phyloP scores from a whole-genome alignment of 2,329 filamentous ascomycete genomes.

The Cladosporium sp. region DNA sequence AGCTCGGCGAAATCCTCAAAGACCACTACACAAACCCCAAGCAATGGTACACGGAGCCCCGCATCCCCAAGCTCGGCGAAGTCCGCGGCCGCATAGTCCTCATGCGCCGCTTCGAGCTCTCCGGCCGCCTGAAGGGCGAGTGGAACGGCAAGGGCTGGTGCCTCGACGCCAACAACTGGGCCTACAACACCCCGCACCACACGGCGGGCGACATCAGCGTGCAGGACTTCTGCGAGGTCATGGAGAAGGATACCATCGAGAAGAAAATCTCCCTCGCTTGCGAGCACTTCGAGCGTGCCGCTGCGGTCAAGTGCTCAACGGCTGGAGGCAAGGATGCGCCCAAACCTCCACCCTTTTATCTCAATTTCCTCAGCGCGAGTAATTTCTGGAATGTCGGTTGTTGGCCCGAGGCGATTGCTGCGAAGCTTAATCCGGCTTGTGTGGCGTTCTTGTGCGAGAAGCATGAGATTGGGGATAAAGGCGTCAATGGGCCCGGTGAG shows the following conservation, averaged over 20 bases:
- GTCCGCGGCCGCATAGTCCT: conserved; percentile 79
- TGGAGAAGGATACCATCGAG: conserved; percentile 67
- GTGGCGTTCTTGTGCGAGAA: conserved; percentile 53
- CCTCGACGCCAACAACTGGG: conserved; percentile 65
- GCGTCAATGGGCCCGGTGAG: conserved; percentile 23
- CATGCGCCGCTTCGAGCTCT: conserved; percentile 69
- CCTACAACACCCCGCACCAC: conserved; percentile 80
- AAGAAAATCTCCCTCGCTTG: conserved; percentile 72
- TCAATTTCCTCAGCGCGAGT: conserved; percentile 87
- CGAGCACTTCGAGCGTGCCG: conserved; percentile 71
- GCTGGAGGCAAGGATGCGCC: background rate
- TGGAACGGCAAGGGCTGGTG: conserved; percentile 52
- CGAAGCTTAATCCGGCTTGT: conserved; percentile 76
- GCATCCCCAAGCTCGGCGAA: conserved; percentile 72
- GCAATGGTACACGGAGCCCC: conserved; percentile 74
- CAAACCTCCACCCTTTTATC: conserved; percentile 57
- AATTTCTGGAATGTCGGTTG: conserved; percentile 91
- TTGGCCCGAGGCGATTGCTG: conserved; percentile 91
- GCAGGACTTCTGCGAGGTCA: conserved; percentile 91
- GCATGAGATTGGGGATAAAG: conserved; percentile 38
- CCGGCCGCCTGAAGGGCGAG: conserved; percentile 46
- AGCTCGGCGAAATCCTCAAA: conserved; percentile 69
- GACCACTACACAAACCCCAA: conserved; percentile 62
- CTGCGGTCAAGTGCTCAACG: conserved; percentile 28
- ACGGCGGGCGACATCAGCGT: conserved; percentile 71